Conservation (phyloP, 768 basidiomycete genomes). For the Tulasnella calospora region DNA sequence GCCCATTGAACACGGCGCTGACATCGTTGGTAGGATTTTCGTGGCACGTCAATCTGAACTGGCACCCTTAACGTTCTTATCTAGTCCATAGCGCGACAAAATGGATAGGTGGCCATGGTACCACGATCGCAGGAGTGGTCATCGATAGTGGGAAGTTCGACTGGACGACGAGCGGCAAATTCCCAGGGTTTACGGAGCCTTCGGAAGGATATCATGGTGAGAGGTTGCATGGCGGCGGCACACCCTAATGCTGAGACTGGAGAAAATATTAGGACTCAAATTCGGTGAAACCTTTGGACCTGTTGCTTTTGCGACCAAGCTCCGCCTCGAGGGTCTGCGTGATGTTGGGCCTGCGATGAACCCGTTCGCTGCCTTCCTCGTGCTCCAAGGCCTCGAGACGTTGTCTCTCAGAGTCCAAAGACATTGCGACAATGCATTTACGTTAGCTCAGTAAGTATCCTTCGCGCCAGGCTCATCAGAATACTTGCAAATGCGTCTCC, state of each 20-base stretch:
- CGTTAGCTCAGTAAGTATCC: constrained; percentile 46
- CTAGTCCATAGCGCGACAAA: constrained; percentile 73
- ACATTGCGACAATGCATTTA: constrained; percentile 65
- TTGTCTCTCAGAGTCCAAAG: constrained; percentile 65
- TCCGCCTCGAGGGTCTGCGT: constrained; percentile 47
- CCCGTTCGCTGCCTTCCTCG: constrained; percentile 68
- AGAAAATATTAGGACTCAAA: constrained; percentile 36
- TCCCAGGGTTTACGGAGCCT: constrained; percentile 70
- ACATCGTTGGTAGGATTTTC: constrained; percentile 55
- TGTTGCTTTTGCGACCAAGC: constrained; percentile 58
- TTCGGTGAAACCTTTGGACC: constrained; percentile 64
- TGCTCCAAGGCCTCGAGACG: constrained; percentile 74
- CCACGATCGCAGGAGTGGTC: constrained; percentile 70
- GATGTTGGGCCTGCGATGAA: constrained; percentile 63
- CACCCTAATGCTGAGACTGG: background rate
- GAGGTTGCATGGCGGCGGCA: background rate
- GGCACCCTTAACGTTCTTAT: background rate
- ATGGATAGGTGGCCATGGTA: constrained; percentile 64
- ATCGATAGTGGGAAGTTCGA: constrained; percentile 76
- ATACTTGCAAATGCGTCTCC: background rate
- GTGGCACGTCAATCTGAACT: background rate
- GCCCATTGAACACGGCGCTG: constrained; percentile 70
- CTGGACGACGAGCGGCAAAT: constrained; percentile 61
- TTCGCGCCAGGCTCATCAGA: background rate
- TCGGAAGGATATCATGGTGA: constrained; percentile 61